Percentiles rank a stretch among this genome's conserved stretches.
Conservation (phyloP, 495 filamentous ascomycete genomes). For the Penicillium odoratum region DNA sequence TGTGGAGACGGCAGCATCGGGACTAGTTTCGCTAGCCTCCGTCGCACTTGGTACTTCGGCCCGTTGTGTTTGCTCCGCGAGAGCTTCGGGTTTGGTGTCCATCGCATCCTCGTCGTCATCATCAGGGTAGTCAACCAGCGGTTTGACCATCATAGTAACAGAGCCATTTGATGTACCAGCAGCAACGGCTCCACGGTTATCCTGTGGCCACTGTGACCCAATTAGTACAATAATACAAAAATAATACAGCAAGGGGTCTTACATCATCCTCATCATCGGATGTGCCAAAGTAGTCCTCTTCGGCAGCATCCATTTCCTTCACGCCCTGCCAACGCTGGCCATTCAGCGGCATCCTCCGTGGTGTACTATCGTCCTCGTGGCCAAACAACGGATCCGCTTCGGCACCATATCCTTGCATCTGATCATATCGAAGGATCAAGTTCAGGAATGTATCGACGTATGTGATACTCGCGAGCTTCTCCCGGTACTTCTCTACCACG, state of each 20-base stretch:
- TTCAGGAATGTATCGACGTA: conserved; percentile 86
- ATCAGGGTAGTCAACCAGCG: conserved; percentile 87
- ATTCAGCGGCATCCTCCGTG: conserved; percentile 56
- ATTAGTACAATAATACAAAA: conserved; percentile 5
- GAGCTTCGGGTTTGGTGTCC: conserved; percentile 44
- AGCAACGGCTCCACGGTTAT: conserved; percentile 28
- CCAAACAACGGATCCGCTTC: conserved; percentile 57
- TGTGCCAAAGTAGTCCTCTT: conserved; percentile 94
- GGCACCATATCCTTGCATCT: conserved; percentile 66
- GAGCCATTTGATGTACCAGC: conserved; percentile 37
- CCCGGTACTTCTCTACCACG: conserved; percentile 84
- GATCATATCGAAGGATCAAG: conserved; percentile 77
- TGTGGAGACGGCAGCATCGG: conserved; percentile 28
- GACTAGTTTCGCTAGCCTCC: conserved; percentile 19
- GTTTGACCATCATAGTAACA: conserved; percentile 61
- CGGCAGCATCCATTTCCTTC: conserved; percentile 80
- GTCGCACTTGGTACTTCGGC: conserved; percentile 15
- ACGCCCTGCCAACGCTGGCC: conserved; percentile 73
- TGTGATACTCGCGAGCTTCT: conserved; percentile 72
- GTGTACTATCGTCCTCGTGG: conserved; percentile 49
- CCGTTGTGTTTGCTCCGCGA: conserved; percentile 20
- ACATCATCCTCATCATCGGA: conserved; percentile 87
- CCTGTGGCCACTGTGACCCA: conserved; percentile 37
- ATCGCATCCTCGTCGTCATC: conserved; percentile 75
- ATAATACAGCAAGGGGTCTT: conserved; percentile 8